A percentile compares a stretch with the other conserved stretches of the same genome.
These are phyloP conservation scores for Leishmania arabica DNA, from an alignment of 208 protist genomes.

Conservation along the genomic window DNA sequence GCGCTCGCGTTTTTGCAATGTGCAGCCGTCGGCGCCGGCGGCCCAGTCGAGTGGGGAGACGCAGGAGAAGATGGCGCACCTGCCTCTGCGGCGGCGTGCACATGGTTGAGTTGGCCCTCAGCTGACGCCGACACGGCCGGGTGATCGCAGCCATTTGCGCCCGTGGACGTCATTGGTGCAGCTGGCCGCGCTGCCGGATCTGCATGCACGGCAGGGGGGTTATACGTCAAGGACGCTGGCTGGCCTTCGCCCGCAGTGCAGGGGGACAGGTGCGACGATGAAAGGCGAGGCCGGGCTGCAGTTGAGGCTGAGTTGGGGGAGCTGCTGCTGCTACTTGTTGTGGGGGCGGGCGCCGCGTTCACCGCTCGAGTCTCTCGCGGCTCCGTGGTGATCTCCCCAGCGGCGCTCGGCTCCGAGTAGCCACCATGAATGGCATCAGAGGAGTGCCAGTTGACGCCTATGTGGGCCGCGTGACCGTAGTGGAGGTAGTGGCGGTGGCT, in stretches of 20 bases:
- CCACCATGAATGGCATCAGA: background rate
- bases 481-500: background rate
- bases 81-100: background rate
- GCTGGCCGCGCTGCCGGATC: slow-evolving; percentile 6
- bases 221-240: background rate
- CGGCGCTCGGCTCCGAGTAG: background rate
- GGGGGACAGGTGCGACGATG: background rate
- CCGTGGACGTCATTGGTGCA: background rate
- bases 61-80: background rate
- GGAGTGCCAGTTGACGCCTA: background rate
- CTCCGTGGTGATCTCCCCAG: background rate
- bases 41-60: background rate
- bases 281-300: background rate
- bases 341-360: background rate
- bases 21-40: background rate
- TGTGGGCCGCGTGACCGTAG: background rate
- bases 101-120: background rate
- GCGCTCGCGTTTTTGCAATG: background rate
- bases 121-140: background rate
- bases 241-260: background rate
- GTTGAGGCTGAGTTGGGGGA: background rate
- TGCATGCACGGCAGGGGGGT: background rate
- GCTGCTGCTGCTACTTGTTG: slow-evolving; percentile 4
- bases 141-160: background rate
- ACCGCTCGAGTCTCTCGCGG: background rate